phyloP scores from a whole-genome alignment of 495 filamentous ascomycete species.

The Hypoxylon fragiforme region DNA sequence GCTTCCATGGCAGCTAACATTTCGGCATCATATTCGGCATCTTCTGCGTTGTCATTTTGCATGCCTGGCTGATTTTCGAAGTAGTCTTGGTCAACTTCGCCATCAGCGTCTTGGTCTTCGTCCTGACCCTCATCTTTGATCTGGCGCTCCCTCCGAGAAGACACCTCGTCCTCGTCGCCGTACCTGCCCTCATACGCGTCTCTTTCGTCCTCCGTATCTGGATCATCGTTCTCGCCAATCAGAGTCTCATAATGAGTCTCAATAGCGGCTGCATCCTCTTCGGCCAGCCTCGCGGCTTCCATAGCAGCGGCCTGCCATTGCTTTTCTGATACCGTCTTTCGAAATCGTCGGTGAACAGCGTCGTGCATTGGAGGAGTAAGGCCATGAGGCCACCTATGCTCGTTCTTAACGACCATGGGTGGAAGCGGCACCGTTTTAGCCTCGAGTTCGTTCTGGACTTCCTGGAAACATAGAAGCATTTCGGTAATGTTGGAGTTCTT shows the following conservation, averaged over 20 bases:
- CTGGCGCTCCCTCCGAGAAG: no score
- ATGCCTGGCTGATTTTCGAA: slow-evolving; percentile 35
- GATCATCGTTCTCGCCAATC: slow-evolving; percentile 43
- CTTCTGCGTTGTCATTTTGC: slow-evolving; percentile 19
- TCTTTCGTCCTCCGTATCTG: neutral
- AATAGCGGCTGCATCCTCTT: slow-evolving; percentile 58
- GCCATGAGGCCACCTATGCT: slow-evolving; percentile 86
- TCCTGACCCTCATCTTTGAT: slow-evolving; percentile 53
- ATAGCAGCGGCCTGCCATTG: slow-evolving; percentile 88
- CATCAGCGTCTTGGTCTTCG: slow-evolving; percentile 60
- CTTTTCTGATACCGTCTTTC: slow-evolving; percentile 76
- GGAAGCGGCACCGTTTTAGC: slow-evolving; percentile 69
- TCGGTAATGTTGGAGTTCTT: slow-evolving; percentile 95
- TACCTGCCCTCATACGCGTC: no score
- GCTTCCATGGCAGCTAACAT: slow-evolving; percentile 48
- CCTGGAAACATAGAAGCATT: slow-evolving; percentile 84
- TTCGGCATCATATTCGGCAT: slow-evolving; percentile 43
- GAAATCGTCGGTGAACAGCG: slow-evolving; percentile 81
- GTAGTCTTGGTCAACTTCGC: slow-evolving; percentile 54
- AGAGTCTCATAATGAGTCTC: slow-evolving; percentile 55
- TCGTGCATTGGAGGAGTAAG: slow-evolving; percentile 89
- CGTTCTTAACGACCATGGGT: slow-evolving; percentile 60
- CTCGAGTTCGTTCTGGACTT: slow-evolving; percentile 70
- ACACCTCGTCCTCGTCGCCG: slow-evolving; percentile 56
- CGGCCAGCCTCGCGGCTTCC: slow-evolving; percentile 75